A percentile compares a stretch with the other conserved stretches of the same genome.
Conservation (phyloP, 768 basidiomycete species). For the Leucosporidium scottii region DNA sequence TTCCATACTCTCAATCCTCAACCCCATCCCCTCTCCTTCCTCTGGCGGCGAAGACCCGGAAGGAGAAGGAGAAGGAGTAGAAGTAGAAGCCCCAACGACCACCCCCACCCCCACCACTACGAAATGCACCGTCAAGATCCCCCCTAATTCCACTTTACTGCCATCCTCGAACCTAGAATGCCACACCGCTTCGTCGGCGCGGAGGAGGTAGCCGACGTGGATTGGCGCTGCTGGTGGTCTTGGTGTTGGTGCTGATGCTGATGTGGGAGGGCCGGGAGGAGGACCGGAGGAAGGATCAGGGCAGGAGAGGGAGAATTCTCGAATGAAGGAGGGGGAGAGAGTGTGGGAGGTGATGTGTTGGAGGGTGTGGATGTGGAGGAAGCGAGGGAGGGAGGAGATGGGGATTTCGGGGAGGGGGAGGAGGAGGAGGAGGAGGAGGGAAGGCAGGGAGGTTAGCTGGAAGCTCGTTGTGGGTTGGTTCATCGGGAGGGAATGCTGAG, state of each 20-base stretch:
- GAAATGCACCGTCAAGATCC: slow-evolving; percentile 24
- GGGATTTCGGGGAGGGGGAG: slow-evolving; percentile 19
- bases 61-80: too few relatives aligned
- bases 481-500: too few relatives aligned
- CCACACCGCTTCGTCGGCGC: slow-evolving; percentile 24
- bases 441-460: too few relatives aligned
- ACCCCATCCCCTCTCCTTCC: not conserved
- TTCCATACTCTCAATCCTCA: slow-evolving; percentile 30
- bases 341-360: slow-evolving; percentile 10
- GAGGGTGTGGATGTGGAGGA: slow-evolving; percentile 28
- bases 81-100: too few relatives aligned
- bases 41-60: not conserved
- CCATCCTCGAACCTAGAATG: slow-evolving; percentile 12
- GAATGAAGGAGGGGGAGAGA: slow-evolving; percentile 16
- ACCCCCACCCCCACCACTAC: too few relatives aligned
- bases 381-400: slow-evolving; percentile 29
- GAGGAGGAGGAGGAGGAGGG: too few relatives aligned
- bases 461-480: too few relatives aligned
- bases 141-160: slow-evolving; percentile 22
- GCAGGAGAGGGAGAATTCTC: slow-evolving; percentile 28
- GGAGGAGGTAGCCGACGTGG: slow-evolving; percentile 27
- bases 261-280: too few relatives aligned
- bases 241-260: too few relatives aligned
- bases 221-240: too few relatives aligned
- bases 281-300: slow-evolving; percentile 17